Conservation (phyloP, 805 yeast genomes). For the Metschnikowia reukaufii region DNA sequence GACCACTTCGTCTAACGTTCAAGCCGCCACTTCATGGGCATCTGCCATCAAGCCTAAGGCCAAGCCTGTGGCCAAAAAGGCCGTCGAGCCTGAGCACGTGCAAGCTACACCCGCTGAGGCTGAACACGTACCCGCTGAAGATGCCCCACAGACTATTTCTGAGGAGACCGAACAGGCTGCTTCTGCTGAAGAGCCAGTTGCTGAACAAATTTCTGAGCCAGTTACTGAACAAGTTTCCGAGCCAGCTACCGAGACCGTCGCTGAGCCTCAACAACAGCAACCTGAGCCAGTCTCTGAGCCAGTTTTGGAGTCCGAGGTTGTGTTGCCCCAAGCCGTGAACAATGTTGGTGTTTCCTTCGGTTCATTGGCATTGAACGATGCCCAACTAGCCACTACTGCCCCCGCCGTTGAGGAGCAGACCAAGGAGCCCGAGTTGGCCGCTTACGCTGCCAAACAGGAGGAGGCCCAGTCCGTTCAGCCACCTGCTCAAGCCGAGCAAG, state of each 20-base stretch:
- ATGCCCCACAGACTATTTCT: conserved; percentile 27
- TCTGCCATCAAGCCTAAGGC: conserved; percentile 56
- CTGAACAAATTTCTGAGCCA: conserved; percentile 44
- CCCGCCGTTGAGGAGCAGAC: conserved; percentile 17
- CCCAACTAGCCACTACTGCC: conserved; percentile 18
- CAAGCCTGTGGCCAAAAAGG: conserved; percentile 40
- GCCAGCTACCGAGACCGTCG: conserved; percentile 33
- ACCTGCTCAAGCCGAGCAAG: conserved; percentile 19
- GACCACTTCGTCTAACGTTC: conserved; percentile 11
- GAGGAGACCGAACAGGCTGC: conserved; percentile 17
- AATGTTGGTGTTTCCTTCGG: conserved; percentile 65
- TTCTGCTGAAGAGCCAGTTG: conserved; percentile 53
- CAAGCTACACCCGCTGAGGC: conserved; percentile 27
- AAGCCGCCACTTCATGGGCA: conserved; percentile 56
- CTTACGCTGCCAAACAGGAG: conserved; percentile 5
- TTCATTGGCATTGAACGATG: conserved; percentile 51
- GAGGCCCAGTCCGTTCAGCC: conserved; percentile 13
- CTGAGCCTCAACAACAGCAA: too few species aligned
- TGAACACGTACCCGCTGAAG: conserved; percentile 43
- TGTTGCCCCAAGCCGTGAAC: conserved; percentile 53
- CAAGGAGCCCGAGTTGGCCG: conserved; percentile 12
- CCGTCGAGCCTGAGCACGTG: conserved; percentile 22
- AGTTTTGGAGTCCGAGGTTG: conserved; percentile 36
- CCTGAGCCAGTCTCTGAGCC: conserved; percentile 65
- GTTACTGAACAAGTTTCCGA: conserved; percentile 69